Conservation (phyloP, 2,329 filamentous ascomycete genomes). For the Zarea fungicola region DNA sequence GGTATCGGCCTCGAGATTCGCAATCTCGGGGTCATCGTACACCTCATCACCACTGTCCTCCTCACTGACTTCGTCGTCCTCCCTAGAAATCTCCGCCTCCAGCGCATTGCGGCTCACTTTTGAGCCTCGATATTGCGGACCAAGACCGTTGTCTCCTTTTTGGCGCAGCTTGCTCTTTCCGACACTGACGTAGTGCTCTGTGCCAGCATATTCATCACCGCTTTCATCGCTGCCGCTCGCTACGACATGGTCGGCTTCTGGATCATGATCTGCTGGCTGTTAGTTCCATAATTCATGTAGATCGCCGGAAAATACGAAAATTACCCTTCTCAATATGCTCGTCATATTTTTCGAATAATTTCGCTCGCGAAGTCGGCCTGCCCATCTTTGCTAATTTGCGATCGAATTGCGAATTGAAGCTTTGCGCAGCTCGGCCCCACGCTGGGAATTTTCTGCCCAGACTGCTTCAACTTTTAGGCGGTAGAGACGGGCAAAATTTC, state of each 20-base stretch:
- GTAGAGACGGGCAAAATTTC: conserved; percentile 40
- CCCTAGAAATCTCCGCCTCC: conserved; percentile 50
- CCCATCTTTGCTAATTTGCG: conserved; percentile 40
- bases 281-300: neutral
- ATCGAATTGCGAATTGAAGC: conserved; percentile 15
- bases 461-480: conserved; percentile 46
- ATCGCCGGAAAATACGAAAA: neutral
- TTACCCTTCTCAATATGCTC: conserved; percentile 59
- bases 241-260: conserved; percentile 61
- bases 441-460: conserved; percentile 28
- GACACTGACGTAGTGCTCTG: conserved; percentile 82
- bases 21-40: conserved; percentile 53
- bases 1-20: conserved; percentile 49
- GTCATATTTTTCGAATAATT: conserved; percentile 57
- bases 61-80: conserved; percentile 46
- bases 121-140: conserved; percentile 74
- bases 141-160: conserved; percentile 62
- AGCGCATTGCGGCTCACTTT: conserved; percentile 66
- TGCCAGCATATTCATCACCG: conserved; percentile 54
- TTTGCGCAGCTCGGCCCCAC: conserved; percentile 22
- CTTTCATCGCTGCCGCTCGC: conserved; percentile 47
- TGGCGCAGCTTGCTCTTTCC: conserved; percentile 81
- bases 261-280: conserved; percentile 63
- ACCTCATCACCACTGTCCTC: conserved; percentile 38
- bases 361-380: conserved; percentile 47